Conservation (phyloP, 192 early-diverging fungal genomes). For the Jimgerdemannia lactiflua region DNA sequence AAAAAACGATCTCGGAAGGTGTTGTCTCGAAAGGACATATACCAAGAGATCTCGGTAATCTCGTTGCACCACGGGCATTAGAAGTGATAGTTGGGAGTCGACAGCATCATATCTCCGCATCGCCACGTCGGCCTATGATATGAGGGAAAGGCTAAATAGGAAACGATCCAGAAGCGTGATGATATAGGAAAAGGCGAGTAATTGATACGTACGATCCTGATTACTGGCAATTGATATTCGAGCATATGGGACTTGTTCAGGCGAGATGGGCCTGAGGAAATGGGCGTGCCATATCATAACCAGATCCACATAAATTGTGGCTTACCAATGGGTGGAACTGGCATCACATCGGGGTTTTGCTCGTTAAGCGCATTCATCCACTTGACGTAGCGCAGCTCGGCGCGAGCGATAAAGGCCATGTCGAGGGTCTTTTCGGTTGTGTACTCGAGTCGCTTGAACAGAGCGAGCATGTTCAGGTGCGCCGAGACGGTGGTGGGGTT, state of each 20-base stretch:
- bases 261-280: conserved; percentile 49
- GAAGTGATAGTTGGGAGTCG: neutral
- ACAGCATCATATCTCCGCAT: neutral
- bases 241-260: conserved; percentile 32
- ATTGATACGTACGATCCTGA: neutral
- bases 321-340: conserved; percentile 46
- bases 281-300: conserved; percentile 59
- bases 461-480: conserved; percentile 21
- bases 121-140: neutral
- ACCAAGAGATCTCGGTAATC: neutral
- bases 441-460: conserved; percentile 28
- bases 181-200: neutral
- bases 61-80: neutral
- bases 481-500: conserved; percentile 27
- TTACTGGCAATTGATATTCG: conserved; percentile 46
- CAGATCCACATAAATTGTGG: neutral
- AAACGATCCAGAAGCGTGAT: too few species aligned
- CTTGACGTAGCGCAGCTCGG: conserved; percentile 52
- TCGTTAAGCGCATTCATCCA: conserved; percentile 47
- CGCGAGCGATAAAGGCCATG: conserved; percentile 42
- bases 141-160: neutral
- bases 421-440: conserved; percentile 38
- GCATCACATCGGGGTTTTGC: conserved; percentile 22
- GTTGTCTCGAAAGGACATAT: too few species aligned
- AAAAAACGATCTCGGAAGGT: too few species aligned